phyloP scores from a whole-genome alignment of 1,284 basidiomycete genomes.

The Heterobasidion parviporum region DNA sequence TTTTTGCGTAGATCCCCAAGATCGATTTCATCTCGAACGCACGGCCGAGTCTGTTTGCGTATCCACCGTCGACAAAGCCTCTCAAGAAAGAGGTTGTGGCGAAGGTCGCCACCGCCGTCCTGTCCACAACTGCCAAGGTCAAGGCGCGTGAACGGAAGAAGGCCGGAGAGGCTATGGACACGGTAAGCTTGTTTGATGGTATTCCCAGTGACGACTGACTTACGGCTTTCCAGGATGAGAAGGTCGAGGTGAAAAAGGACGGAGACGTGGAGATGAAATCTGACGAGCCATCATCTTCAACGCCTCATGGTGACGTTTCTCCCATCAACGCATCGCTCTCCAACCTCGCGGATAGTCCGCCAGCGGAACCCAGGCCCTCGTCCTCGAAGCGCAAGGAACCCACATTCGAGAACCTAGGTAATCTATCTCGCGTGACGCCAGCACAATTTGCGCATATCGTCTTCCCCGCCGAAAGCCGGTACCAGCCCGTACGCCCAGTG shows the following conservation, averaged over 20 bases:
- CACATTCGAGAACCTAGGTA: constrained; percentile 68
- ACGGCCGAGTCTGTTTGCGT: constrained; percentile 83
- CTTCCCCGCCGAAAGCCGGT: constrained; percentile 76
- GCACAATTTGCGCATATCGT: constrained; percentile 80
- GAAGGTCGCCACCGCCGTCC: constrained; percentile 86
- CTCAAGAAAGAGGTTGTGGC: constrained; percentile 86
- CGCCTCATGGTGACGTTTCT: constrained; percentile 46
- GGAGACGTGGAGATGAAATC: constrained; percentile 69
- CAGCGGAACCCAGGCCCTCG: constrained; percentile 26
- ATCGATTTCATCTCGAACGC: constrained; percentile 88
- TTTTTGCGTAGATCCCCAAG: constrained; percentile 61
- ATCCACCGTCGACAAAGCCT: constrained; percentile 77
- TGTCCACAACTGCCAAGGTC: constrained; percentile 92
- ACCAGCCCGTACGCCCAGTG: constrained; percentile 85
- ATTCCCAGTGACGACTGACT: constrained; percentile 1
- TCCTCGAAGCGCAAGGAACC: constrained; percentile 58
- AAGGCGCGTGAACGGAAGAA: constrained; percentile 89
- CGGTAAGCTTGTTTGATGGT: constrained; percentile 39
- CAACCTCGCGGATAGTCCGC: constrained; percentile 33
- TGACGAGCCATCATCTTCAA: constrained; percentile 35
- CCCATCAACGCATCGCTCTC: constrained; percentile 45
- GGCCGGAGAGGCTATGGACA: constrained; percentile 77
- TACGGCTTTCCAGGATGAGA: constrained; percentile 37
- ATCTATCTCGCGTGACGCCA: constrained; percentile 92
- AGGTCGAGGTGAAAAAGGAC: constrained; percentile 48